Evolutionary conservation across 768 basidiomycete species (phyloP).

Genomic region (Auricularia auricula-judae): DNA sequence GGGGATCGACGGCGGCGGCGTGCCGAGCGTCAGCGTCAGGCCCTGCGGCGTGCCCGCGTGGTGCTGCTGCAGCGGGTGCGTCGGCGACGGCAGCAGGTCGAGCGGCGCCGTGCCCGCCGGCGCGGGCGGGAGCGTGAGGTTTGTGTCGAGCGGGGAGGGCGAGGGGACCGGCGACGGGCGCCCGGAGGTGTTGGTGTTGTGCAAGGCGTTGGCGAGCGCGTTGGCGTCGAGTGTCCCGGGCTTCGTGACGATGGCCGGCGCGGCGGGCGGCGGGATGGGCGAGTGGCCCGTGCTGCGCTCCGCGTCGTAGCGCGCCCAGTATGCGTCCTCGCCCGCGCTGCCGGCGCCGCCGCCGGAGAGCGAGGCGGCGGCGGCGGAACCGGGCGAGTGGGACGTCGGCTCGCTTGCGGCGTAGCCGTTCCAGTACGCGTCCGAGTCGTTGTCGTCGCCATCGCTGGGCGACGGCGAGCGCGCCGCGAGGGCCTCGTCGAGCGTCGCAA

Average conservation of each 20-base stretch:
- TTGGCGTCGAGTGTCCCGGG: neutral
- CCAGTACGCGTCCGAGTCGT: neutral
- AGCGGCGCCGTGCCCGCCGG: neutral
- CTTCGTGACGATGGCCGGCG: neutral
- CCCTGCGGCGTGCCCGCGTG: neutral
- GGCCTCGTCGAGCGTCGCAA: neutral
- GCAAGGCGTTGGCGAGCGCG: neutral
- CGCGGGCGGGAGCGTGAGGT: too few species aligned
- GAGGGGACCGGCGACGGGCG: too few species aligned
- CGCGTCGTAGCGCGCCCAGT: neutral
- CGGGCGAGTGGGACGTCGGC: neutral
- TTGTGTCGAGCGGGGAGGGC: too few species aligned
- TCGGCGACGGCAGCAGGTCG: neutral
- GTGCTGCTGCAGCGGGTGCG: neutral
- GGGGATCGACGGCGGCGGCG: neutral
- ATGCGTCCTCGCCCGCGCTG: neutral
- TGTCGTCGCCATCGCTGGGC: neutral
- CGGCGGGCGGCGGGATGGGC: neutral
- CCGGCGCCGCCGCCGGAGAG: neutral
- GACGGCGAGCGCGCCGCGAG: neutral
- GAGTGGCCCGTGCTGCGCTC: neutral
- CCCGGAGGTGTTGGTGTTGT: too few species aligned
- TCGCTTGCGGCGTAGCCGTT: neutral
- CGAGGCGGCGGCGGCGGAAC: neutral
- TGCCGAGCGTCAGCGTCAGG: neutral